Base-by-base conservation (phyloP, 2,329 filamentous ascomycete genomes). In the Hawksworthiomyces lignivorus region DNA sequence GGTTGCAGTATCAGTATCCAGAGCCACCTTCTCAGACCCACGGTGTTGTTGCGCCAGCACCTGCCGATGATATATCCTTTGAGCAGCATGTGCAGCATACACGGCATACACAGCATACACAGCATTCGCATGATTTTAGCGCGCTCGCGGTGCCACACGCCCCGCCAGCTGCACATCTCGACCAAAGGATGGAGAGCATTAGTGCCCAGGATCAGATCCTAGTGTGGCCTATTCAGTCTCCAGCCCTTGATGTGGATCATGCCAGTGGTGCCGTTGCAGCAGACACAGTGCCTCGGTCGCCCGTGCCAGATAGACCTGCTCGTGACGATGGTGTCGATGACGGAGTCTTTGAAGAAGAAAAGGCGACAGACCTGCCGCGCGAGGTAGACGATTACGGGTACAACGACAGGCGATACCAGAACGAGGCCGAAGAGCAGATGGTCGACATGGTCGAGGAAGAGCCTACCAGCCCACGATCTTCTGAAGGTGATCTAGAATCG, bases 341-440 rank as follows among this genome's bases (percentile, higher is more conserved):
- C 8, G 36, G 39, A 21, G 42, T 45, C 14, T 48, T 48, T 29
- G 42, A 43, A 11, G 43, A 43, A 10, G 20, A 29, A 15, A 18
- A 27, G 17, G 5, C 14, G 6, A 38, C 47, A 7, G 46, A 38
- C 7, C 40, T 50, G 2, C 52, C 52, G 1, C 47, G 45, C 8
- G 54, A 56, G 21, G 50, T 48, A 4, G 51, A 54, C 10, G 36
- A 41, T 10, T 53, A 52, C 12, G 52, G 50, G 0, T 50, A 51
- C 29, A 51, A 49, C 22, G 48, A 47, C n/a, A 27, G 41, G n/a
- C 51, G 52, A 7, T 52, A 51, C 38, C 51, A 58, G 18, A 51
- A 52, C 37, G 56, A 58, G 17, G 54, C 52, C 3, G 54, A 58
- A 34, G 54, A 56, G 14, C 43, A 48, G n/a, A 51, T 55, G 34